A percentile compares a stretch with the other conserved stretches of the same genome.
These are phyloP conservation scores for Leccinum imitatum DNA, from an alignment of 768 basidiomycete genomes.

Conservation along the genomic window DNA sequence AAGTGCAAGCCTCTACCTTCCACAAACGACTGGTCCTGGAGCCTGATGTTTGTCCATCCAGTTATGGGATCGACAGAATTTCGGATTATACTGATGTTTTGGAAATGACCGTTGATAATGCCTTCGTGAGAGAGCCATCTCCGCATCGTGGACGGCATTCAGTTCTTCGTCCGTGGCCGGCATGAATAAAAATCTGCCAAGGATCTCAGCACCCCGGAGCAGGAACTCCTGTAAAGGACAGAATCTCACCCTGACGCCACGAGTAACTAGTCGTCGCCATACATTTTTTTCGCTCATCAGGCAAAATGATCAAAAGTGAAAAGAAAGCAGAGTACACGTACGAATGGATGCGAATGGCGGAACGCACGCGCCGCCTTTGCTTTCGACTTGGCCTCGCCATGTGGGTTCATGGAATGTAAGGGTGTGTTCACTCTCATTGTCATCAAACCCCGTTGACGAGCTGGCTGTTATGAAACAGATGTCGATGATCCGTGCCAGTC, in stretches of 20 bases:
- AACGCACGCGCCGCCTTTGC: conserved; percentile 57
- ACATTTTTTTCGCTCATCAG: conserved; percentile 1
- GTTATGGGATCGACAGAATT: not conserved
- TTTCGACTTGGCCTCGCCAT: conserved; percentile 21
- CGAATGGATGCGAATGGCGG: conserved; percentile 86
- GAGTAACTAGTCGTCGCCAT: conserved; percentile 48
- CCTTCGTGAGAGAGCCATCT: conserved; percentile 50
- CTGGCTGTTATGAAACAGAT: conserved; percentile 69
- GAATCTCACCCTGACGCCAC: conserved; percentile 63
- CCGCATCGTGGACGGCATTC: conserved; percentile 59
- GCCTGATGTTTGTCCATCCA: not conserved
- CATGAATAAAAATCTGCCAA: conserved; percentile 78
- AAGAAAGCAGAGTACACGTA: conserved; percentile 41
- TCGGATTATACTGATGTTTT: not conserved
- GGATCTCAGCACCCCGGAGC: not conserved
- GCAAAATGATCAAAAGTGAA: not conserved
- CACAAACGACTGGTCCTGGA: not conserved
- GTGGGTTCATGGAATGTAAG: conserved; percentile 39
- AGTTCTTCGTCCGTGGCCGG: conserved; percentile 93
- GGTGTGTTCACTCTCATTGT: conserved; percentile 68
- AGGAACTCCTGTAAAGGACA: not conserved
- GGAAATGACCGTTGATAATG: not conserved
- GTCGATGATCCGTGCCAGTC: conserved; percentile 76
- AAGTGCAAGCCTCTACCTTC: not conserved
- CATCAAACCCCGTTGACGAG: conserved; percentile 35